Evolutionary conservation across 2,329 filamentous ascomycete species (phyloP).

Genomic region (Cladosporium sp.): DNA sequence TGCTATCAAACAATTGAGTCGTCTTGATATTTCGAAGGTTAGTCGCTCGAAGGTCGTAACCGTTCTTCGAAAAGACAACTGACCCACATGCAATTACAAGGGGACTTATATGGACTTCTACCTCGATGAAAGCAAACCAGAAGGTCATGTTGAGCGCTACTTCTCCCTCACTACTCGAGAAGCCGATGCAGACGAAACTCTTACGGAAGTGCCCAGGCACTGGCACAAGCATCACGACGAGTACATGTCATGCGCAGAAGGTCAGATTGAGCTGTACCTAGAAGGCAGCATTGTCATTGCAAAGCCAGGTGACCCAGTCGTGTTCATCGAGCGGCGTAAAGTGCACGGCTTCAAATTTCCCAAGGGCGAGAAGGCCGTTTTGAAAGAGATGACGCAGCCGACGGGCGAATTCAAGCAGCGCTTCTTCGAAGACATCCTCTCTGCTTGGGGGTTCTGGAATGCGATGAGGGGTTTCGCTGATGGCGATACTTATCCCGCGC

Average conservation of each 20-base stretch:
- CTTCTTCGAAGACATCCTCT: slow-evolving; percentile 22
- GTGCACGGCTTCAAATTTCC: slow-evolving; percentile 24
- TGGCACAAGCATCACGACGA: slow-evolving; percentile 26
- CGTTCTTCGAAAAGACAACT: background rate
- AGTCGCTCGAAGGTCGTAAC: background rate
- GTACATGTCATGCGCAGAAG: slow-evolving; percentile 20
- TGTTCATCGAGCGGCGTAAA: slow-evolving; percentile 20
- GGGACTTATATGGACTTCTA: slow-evolving; percentile 22
- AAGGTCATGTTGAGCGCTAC: slow-evolving; percentile 14
- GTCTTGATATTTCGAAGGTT: slow-evolving; percentile 2
- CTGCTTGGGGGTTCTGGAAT: slow-evolving; percentile 15
- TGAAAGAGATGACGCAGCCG: slow-evolving; percentile 23
- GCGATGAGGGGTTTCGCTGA: slow-evolving; percentile 22
- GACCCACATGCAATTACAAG: background rate
- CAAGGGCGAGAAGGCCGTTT: slow-evolving; percentile 11
- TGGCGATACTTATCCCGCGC: slow-evolving; percentile 22
- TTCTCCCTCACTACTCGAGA: slow-evolving; percentile 21
- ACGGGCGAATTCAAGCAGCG: slow-evolving; percentile 23
- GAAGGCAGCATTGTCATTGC: slow-evolving; percentile 17
- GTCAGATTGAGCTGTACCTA: slow-evolving; percentile 21
- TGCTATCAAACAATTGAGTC: slow-evolving; percentile 4
- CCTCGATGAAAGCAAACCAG: slow-evolving; percentile 20
- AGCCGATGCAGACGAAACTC: slow-evolving; percentile 18
- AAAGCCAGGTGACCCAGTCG: slow-evolving; percentile 5
- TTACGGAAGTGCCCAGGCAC: slow-evolving; percentile 19